phyloP scores from a whole-genome alignment of 1,284 basidiomycete genomes.

The Ceratorhiza oryzae-sativae region DNA sequence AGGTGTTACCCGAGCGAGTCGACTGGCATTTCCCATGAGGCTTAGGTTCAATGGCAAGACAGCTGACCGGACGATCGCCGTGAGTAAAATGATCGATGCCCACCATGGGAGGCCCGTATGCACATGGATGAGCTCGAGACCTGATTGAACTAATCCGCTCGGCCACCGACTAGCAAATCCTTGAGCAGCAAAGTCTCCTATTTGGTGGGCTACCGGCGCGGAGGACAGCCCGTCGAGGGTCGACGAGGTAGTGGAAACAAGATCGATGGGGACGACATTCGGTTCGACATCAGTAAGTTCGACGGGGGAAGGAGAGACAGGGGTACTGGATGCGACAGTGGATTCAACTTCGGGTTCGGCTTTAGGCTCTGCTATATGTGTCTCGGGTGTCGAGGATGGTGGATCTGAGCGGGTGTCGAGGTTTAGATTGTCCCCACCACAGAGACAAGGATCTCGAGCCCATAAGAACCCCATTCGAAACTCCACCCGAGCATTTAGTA shows the following conservation, averaged over 20 bases:
- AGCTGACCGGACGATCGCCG: constrained; percentile 70
- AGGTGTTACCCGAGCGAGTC: constrained; percentile 70
- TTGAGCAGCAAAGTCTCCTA: constrained; percentile 77
- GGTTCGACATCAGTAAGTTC: constrained; percentile 26
- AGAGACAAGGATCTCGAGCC: constrained; percentile 17
- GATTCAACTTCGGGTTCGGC: neutral
- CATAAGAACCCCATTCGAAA: neutral
- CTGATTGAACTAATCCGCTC: constrained; percentile 67
- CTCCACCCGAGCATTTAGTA: neutral
- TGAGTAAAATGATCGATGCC: constrained; percentile 78
- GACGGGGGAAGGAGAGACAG: neutral
- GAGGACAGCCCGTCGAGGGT: constrained; percentile 13
- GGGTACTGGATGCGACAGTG: no score
- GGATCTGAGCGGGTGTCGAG: neutral
- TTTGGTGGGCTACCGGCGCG: constrained; percentile 33
- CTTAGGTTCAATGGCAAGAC: constrained; percentile 76
- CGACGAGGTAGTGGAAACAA: constrained; percentile 7
- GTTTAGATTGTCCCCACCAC: constrained; percentile 35
- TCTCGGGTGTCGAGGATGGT: neutral
- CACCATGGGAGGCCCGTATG: constrained; percentile 84
- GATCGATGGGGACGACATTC: neutral
- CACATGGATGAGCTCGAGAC: constrained; percentile 77
- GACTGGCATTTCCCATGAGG: constrained; percentile 70
- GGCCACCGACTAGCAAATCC: constrained; percentile 72
- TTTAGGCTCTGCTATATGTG: neutral